These are phyloP conservation scores for Passalora sequoiae DNA, from an alignment of 2,329 filamentous ascomycete species.

Conservation along the genomic window DNA sequence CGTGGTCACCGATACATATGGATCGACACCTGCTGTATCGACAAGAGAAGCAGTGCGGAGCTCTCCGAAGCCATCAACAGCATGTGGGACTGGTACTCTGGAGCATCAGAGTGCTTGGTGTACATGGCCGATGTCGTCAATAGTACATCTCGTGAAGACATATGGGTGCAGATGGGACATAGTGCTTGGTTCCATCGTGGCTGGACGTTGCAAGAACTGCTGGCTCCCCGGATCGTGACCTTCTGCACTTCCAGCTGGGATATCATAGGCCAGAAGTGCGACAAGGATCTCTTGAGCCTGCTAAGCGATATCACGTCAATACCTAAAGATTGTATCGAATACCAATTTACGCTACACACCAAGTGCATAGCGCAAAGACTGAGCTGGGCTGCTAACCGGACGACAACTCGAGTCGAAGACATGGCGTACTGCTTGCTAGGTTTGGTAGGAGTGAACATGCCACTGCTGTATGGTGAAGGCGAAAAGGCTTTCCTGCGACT, in stretches of 20 bases:
- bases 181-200: neutral
- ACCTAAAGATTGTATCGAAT: no score
- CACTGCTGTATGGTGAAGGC: slow-evolving; percentile 40
- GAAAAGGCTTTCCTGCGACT: slow-evolving; percentile 35
- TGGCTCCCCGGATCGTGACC: neutral
- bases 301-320: no score
- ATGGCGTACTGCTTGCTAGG: slow-evolving; percentile 43
- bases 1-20: slow-evolving; percentile 1
- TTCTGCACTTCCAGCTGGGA: neutral
- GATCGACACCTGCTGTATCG: slow-evolving; percentile 22
- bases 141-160: neutral
- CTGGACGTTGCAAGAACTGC: neutral
- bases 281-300: no score
- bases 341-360: no score
- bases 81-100: slow-evolving; percentile 18
- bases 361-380: slow-evolving; percentile 12
- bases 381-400: slow-evolving; percentile 8
- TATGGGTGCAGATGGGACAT: neutral
- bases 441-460: slow-evolving; percentile 42
- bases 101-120: neutral
- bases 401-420: slow-evolving; percentile 35
- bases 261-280: no score
- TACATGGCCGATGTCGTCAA: neutral
- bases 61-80: slow-evolving; percentile 19
- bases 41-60: slow-evolving; percentile 15